A percentile compares a stretch with the other conserved stretches of the same genome.
These are phyloP conservation scores for Epichloe aotearoae DNA, from an alignment of 2,329 filamentous ascomycete genomes.

Conservation along the genomic window DNA sequence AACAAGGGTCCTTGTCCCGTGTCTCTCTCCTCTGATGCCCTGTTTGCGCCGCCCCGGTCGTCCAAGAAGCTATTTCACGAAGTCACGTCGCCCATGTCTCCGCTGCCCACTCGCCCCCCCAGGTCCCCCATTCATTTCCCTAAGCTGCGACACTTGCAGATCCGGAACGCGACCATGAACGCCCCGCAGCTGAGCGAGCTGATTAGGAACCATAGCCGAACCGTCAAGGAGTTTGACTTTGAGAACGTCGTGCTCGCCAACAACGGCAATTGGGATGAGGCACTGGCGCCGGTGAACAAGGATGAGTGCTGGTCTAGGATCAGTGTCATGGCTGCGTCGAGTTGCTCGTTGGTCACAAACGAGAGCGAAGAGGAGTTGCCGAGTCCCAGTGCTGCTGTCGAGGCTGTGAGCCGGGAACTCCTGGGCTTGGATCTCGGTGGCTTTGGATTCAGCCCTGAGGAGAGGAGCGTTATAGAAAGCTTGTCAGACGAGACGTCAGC, in stretches of 20 bases:
- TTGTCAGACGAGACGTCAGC: slow-evolving; percentile 16
- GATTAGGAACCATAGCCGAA: slow-evolving; percentile 51
- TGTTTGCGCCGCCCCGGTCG: slow-evolving; percentile 45
- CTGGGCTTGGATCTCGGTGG: slow-evolving; percentile 25
- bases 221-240: slow-evolving; percentile 67
- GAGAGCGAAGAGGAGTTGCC: slow-evolving; percentile 26
- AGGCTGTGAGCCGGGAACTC: slow-evolving; percentile 38
- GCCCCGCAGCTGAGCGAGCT: slow-evolving; percentile 57
- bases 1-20: slow-evolving; percentile 64
- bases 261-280: slow-evolving; percentile 66
- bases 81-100: slow-evolving; percentile 51
- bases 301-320: slow-evolving; percentile 27
- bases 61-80: slow-evolving; percentile 49
- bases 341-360: slow-evolving; percentile 21
- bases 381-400: slow-evolving; percentile 39
- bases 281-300: slow-evolving; percentile 53
- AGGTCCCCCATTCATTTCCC: slow-evolving; percentile 52
- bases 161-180: slow-evolving; percentile 62
- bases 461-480: slow-evolving; percentile 18
- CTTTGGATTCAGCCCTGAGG: slow-evolving; percentile 23
- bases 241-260: slow-evolving; percentile 58
- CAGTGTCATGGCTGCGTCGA: slow-evolving; percentile 15
- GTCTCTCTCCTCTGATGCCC: slow-evolving; percentile 53
- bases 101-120: slow-evolving; percentile 36
- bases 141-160: slow-evolving; percentile 51